phyloP scores from a whole-genome alignment of 352 stramenopile species.

The Halophytophthora batemanensis region DNA sequence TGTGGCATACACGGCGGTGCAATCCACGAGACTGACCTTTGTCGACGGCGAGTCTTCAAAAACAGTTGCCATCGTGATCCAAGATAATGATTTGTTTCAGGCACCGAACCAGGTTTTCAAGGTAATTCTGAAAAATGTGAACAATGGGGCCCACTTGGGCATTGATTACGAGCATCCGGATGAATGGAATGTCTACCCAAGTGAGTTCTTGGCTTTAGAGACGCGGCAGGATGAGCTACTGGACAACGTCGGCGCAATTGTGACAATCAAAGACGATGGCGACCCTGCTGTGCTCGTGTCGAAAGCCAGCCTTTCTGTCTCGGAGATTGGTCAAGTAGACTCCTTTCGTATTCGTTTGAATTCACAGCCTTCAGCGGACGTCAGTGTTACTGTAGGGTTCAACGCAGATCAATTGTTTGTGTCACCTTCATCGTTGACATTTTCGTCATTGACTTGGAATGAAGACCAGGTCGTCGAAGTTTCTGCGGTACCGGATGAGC shows the following conservation, averaged over 20 bases:
- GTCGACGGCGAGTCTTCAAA: slow-evolving; percentile 39
- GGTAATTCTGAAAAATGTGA: slow-evolving; percentile 41
- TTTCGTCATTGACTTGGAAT: slow-evolving; percentile 43
- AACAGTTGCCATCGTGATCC: slow-evolving; percentile 48
- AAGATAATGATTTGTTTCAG: slow-evolving; percentile 59
- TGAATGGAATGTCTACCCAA: slow-evolving; percentile 45
- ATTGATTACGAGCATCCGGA: slow-evolving; percentile 57
- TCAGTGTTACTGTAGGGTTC: slow-evolving; percentile 27
- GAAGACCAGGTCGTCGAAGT: slow-evolving; percentile 33
- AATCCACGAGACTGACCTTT: slow-evolving; percentile 47
- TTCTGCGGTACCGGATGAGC: slow-evolving; percentile 30
- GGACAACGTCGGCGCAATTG: slow-evolving; percentile 65
- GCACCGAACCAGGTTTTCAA: slow-evolving; percentile 68
- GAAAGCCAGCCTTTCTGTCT: slow-evolving; percentile 60
- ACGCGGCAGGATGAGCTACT: slow-evolving; percentile 27
- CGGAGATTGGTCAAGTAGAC: slow-evolving; percentile 65
- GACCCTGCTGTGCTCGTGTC: slow-evolving; percentile 63
- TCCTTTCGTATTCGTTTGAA: slow-evolving; percentile 53
- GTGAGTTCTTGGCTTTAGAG: slow-evolving; percentile 42
- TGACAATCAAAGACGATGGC: slow-evolving; percentile 63
- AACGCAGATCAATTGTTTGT: slow-evolving; percentile 17
- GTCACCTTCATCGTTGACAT: slow-evolving; percentile 25
- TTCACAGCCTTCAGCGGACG: slow-evolving; percentile 32
- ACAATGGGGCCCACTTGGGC: slow-evolving; percentile 51
- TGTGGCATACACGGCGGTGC: slow-evolving; percentile 46